Evolutionary conservation across 169 alveolate species (phyloP).

Genomic region (Theileria luwenshuni): DNA sequence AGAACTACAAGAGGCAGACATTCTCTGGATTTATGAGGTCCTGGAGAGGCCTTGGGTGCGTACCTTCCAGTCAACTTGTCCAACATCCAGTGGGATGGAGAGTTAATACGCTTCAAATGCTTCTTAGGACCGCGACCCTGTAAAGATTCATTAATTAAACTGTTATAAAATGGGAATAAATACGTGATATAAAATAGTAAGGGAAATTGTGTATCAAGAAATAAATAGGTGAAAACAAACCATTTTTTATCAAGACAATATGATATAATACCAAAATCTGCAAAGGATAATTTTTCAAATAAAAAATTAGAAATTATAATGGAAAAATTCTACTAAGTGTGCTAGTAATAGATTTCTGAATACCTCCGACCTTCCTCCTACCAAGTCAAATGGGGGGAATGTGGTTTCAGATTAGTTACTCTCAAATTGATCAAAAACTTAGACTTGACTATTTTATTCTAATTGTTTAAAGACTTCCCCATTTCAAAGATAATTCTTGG

Average conservation of each 20-base stretch:
- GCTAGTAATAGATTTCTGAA: neutral
- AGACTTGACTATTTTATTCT: neutral
- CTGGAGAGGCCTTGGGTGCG: slow-evolving; percentile 87
- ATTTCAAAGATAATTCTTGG: too few species aligned
- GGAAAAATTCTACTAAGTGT: neutral
- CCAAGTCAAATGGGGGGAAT: slow-evolving; percentile 13
- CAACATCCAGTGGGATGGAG: slow-evolving; percentile 99
- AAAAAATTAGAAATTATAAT: slow-evolving; percentile 2
- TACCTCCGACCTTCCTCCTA: neutral
- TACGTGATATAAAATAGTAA: neutral
- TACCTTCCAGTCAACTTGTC: slow-evolving; percentile 95
- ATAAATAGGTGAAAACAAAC: neutral
- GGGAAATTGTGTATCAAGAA: slow-evolving; percentile 4
- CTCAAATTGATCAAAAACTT: slow-evolving; percentile 4
- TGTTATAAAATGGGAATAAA: neutral
- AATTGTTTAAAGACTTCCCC: too few species aligned
- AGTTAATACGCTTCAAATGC: slow-evolving; percentile 97
- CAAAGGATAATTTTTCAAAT: slow-evolving; percentile 9
- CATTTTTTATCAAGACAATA: slow-evolving; percentile 17
- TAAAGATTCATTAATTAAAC: slow-evolving; percentile 12
- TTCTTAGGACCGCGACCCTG: slow-evolving; percentile 99
- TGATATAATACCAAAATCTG: neutral
- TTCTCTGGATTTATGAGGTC: slow-evolving; percentile 98
- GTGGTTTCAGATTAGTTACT: neutral
- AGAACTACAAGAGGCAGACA: slow-evolving; percentile 94